Evolutionary conservation across 2,329 filamentous ascomycete species (phyloP).

Genomic region (Neofusicoccum parvum): DNA sequence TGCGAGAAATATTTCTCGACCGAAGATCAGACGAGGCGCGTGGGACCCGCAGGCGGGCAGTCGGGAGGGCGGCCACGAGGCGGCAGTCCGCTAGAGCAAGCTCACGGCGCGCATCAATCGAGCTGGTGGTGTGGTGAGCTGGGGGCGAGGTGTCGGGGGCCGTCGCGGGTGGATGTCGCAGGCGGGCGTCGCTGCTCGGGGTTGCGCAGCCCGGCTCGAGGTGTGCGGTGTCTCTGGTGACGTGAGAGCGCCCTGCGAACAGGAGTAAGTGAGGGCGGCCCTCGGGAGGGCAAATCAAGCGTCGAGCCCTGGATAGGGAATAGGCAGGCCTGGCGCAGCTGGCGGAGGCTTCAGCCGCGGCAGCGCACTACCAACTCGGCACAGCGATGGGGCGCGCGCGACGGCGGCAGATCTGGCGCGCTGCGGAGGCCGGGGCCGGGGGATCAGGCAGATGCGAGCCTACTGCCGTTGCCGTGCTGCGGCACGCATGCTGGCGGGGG

Average conservation of each 20-base stretch:
- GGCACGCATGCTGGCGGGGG: conserved; percentile 10
- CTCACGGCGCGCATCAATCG: conserved; percentile 7
- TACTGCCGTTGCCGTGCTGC: not conserved
- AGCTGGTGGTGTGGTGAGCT: not conserved
- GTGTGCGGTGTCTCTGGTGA: conserved; percentile 8
- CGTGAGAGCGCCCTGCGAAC: conserved; percentile 17
- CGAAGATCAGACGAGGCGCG: conserved; percentile 13
- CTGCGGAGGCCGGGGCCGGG: not conserved
- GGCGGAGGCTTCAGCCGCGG: not conserved
- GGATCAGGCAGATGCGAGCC: not conserved
- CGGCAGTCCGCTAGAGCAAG: conserved; percentile 9
- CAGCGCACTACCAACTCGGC: not conserved
- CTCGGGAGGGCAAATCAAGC: conserved; percentile 3
- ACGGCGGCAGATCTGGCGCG: not conserved
- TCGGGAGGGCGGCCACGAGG: conserved; percentile 5
- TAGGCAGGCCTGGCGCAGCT: not conserved
- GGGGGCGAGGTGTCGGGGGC: conserved; percentile 3
- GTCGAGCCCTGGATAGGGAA: conserved; percentile 18
- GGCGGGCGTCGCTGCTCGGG: not conserved
- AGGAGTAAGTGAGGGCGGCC: conserved; percentile 21
- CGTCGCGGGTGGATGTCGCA: not conserved
- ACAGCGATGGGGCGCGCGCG: not conserved
- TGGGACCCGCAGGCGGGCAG: not conserved
- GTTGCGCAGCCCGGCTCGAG: not conserved
- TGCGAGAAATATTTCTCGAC: conserved; percentile 7